Percentiles rank a stretch among this genome's conserved stretches.
Conservation (phyloP, 2,329 filamentous ascomycete species). For the Beauveria asiatica region DNA sequence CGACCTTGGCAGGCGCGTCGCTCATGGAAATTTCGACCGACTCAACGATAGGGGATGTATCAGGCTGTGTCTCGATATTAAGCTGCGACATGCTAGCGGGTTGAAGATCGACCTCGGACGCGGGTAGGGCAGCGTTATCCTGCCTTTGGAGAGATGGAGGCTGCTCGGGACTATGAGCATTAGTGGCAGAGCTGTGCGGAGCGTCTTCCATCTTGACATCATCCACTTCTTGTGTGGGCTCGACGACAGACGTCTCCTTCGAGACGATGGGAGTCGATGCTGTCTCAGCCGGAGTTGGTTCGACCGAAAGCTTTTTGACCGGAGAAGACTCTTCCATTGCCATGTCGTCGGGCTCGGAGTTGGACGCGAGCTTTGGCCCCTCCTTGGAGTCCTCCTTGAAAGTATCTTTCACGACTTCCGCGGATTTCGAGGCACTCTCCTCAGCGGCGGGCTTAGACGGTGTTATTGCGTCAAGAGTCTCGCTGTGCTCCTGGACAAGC, state of each 20-base stretch:
- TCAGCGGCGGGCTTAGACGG: not conserved
- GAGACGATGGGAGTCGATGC: not conserved
- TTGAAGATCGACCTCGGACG: constrained; percentile 27
- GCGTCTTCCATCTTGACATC: constrained; percentile 13
- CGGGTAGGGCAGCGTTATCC: constrained; percentile 16
- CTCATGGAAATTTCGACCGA: constrained; percentile 41
- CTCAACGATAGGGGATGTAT: constrained; percentile 19
- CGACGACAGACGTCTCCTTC: not conserved
- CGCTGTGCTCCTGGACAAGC: not conserved
- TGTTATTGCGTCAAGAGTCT: not conserved
- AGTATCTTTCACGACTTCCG: not conserved
- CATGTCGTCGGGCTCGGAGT: not conserved
- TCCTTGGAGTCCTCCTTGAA: not conserved
- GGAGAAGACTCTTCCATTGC: not conserved
- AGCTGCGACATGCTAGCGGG: constrained; percentile 31
- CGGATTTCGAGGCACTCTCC: not conserved
- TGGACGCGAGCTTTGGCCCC: not conserved
- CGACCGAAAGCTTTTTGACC: not conserved
- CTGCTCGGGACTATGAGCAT: not conserved
- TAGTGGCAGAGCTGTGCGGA: not conserved
- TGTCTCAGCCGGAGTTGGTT: not conserved
- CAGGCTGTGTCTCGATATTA: constrained; percentile 28
- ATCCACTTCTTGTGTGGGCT: not conserved
- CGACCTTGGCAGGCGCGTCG: constrained; percentile 54
- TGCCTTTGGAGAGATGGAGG: not conserved